Evolutionary conservation across 2,329 filamentous ascomycete genomes (phyloP), one percentile per base, ranked within the genome.

Genomic region (Claviceps sp.): DNA sequence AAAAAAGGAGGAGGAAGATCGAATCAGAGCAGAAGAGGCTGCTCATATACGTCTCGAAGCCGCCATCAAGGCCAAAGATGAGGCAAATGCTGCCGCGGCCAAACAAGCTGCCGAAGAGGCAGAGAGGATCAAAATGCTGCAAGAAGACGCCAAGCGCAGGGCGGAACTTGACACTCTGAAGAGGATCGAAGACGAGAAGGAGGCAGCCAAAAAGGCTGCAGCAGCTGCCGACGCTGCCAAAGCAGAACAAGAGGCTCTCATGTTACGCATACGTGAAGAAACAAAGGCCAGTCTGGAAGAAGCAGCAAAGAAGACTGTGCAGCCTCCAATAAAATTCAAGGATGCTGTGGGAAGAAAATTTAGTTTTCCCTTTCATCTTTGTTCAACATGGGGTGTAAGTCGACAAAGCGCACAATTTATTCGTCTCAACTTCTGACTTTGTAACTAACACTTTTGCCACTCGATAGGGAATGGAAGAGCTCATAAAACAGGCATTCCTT

Each of bases 291-390:
- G 69, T 56, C 58, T 74, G 19, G 60, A 75, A 40, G 71, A 73
- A 40, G 73, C 74, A 50, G 68, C 70, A 17, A 73, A 74, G 60
- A 72, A 74, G 56, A 76, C 76, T 55, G 78, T 83, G 42, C 86
- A 88, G 65, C 74, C 82, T 44, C 87, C 87, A 2, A 87, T 95
- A 65, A 84, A 84, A 59, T 95, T 95, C 71, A 94, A 94, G 68
- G 90, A 96, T 64, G 89, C 89, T 1, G 82, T 96, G 16, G 87
- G 88, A 37, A 79, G 90, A 58, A 95, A 94, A 67, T 96, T 94
- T 66, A 93, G 82, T 68, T 95, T 96, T 62, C 90, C 90, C 1
- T 95, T 84, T 69, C 81, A 90, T 56, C 67, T 94, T 34, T 95
- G 89, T 67, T 81, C 82, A 61, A 93, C 84, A 2, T 94, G 89